Conservation (phyloP, 1,139 yeast species). For the Saccharomyces hybrid region DNA sequence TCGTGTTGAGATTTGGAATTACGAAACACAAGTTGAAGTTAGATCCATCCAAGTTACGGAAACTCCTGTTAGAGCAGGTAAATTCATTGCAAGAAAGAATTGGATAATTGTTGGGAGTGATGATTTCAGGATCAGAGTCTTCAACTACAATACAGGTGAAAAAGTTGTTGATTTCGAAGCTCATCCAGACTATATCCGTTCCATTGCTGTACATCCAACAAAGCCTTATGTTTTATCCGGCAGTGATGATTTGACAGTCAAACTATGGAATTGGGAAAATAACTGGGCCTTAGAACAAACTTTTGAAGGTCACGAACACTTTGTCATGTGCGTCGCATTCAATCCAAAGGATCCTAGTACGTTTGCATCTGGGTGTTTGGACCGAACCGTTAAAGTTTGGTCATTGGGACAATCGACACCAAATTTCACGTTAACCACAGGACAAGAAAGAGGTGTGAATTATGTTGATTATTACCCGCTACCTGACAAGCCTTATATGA, state of each 20-base stretch:
- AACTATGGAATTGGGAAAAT: slow-evolving; percentile 96
- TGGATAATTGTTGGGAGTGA: slow-evolving; percentile 97
- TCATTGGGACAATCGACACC: slow-evolving; percentile 84
- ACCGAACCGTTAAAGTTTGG: slow-evolving; percentile 96
- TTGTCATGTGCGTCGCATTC: slow-evolving; percentile 88
- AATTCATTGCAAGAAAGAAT: slow-evolving; percentile 89
- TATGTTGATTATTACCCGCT: slow-evolving; percentile 95
- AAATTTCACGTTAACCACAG: slow-evolving; percentile 85
- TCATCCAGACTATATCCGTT: slow-evolving; percentile 92
- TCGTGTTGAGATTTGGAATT: slow-evolving; percentile 83
- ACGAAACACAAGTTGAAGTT: slow-evolving; percentile 63
- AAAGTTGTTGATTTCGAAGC: slow-evolving; percentile 93
- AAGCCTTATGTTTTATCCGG: slow-evolving; percentile 84
- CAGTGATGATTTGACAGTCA: slow-evolving; percentile 85
- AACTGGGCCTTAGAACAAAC: slow-evolving; percentile 85
- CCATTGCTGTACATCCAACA: slow-evolving; percentile 88
- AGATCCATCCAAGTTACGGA: slow-evolving; percentile 81
- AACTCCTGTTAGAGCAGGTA: slow-evolving; percentile 92
- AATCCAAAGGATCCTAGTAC: slow-evolving; percentile 97
- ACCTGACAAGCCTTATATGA: slow-evolving; percentile 90
- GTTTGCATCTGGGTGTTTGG: slow-evolving; percentile 94
- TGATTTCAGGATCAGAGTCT: slow-evolving; percentile 87
- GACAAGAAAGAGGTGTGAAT: slow-evolving; percentile 88
- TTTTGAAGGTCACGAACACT: slow-evolving; percentile 93
- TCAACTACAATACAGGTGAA: slow-evolving; percentile 92